Evolutionary conservation across 257 asterid genomes (phyloP), one percentile per base, ranked within the genome.

Genomic region (Plantago elongata): DNA sequence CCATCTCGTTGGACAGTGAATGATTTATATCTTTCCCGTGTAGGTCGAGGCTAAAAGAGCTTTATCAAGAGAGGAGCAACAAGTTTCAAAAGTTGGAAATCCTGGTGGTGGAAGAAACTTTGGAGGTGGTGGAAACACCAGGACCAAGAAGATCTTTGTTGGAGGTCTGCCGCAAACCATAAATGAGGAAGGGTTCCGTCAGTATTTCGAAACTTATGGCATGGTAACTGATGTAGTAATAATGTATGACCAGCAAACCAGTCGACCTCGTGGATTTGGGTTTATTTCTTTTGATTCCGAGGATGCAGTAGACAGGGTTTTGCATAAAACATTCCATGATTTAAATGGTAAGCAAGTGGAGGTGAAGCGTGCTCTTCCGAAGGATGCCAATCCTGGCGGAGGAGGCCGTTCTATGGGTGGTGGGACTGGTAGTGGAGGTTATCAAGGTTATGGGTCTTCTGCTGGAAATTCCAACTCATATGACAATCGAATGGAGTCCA

Each of bases 21-120:
- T 3, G 5, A 34, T 34, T 34, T 34, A 52, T 52, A n/a, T 8
- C 29, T 56, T 65, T 46, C 18, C 11, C 3, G 40, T 34, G 55
- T 52, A 90, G 97, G 96, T 90, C 27, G 97, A 90, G 75, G 97
- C 93, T 40, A 90, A 90, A 79, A 80, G 85, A 77, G 97, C 97
- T 56, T 72, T 90, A 69, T 90, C 97, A 4, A 82, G 96, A 77
- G 97, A 90, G 79, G 97, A 90, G 57, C 96, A 90, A 30, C 95
- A 89, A 73, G 90, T 75, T 47, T 73, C 96, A 11, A 83, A 74
- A 80, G 78, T 68, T 56, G 92, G 84, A 69, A 85, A 80, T 65
- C 14, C 86, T 9, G 85, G 71, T 56, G 70, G 84, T 49, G 79
- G 78, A 22, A 80, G 93, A 62, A 80, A 63, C 74, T 80, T 72